Conservation (phyloP, 2,329 filamentous ascomycete genomes). For the Fusarium agapanthi region DNA sequence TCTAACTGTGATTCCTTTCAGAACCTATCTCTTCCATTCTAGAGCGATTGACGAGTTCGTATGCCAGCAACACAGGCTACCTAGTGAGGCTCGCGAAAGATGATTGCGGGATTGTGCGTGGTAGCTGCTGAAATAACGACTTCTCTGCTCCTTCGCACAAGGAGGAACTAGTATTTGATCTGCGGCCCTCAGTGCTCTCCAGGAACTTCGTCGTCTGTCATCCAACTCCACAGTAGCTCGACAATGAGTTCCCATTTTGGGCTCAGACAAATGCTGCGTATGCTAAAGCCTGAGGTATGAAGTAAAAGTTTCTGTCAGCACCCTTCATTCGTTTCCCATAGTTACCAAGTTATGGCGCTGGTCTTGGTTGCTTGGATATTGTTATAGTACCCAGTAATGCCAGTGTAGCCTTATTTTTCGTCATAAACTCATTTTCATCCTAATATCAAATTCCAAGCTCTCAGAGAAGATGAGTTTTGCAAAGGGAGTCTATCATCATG, state of each 20-base stretch:
- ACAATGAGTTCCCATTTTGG: neutral
- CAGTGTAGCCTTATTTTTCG: neutral
- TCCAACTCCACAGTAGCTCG: neutral
- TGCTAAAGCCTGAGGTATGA: neutral
- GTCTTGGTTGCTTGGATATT: neutral
- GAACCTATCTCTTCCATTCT: neutral
- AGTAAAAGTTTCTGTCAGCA: neutral
- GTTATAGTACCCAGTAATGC: neutral
- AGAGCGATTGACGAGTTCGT: neutral
- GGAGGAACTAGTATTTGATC: neutral
- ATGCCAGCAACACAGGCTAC: neutral
- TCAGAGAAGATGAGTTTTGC: neutral
- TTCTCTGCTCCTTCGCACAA: neutral
- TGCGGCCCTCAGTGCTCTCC: neutral
- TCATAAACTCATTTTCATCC: neutral
- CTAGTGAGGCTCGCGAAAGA: neutral
- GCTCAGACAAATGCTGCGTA: neutral
- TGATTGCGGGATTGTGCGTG: neutral
- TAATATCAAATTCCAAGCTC: too few species aligned
- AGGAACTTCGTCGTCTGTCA: neutral
- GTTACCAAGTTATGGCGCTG: neutral
- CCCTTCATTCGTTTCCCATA: neutral
- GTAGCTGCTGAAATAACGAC: neutral
- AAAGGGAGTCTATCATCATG: neutral
- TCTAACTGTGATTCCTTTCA: neutral